These are phyloP conservation scores for Phialocephala subalpina DNA, from an alignment of 2,329 filamentous ascomycete genomes.

Conservation along the genomic window DNA sequence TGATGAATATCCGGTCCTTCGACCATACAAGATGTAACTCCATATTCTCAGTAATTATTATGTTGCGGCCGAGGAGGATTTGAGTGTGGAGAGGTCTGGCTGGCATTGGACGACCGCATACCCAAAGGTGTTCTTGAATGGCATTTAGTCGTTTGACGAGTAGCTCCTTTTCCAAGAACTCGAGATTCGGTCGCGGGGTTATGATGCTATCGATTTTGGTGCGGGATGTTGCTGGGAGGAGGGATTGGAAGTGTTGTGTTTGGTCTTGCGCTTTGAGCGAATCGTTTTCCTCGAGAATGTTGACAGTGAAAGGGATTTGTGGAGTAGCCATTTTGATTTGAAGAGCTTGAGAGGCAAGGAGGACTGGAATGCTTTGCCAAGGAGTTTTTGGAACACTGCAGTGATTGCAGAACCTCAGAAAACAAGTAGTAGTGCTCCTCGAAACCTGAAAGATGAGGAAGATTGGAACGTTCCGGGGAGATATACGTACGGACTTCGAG, in stretches of 20 bases:
- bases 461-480: too few species aligned
- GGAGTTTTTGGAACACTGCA: too few species aligned
- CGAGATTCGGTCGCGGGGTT: background rate
- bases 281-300: background rate
- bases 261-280: background rate
- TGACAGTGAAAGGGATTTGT: background rate
- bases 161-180: background rate
- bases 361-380: too few species aligned
- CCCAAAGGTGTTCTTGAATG: background rate
- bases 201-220: background rate
- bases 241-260: background rate
- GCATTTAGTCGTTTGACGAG: slow-evolving; percentile 1
- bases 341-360: background rate
- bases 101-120: slow-evolving; percentile 4
- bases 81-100: slow-evolving; percentile 13
- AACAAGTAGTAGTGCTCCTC: too few species aligned
- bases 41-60: slow-evolving; percentile 46
- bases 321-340: background rate
- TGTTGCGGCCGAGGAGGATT: slow-evolving; percentile 31
- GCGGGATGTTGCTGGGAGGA: slow-evolving; percentile 4
- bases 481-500: too few species aligned
- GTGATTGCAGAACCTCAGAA: too few species aligned
- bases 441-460: too few species aligned
- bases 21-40: slow-evolving; percentile 47
- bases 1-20: slow-evolving; percentile 43